These are phyloP conservation scores for Cerioporus squamosus DNA, from an alignment of 1,284 basidiomycete species.

Conservation along the genomic window DNA sequence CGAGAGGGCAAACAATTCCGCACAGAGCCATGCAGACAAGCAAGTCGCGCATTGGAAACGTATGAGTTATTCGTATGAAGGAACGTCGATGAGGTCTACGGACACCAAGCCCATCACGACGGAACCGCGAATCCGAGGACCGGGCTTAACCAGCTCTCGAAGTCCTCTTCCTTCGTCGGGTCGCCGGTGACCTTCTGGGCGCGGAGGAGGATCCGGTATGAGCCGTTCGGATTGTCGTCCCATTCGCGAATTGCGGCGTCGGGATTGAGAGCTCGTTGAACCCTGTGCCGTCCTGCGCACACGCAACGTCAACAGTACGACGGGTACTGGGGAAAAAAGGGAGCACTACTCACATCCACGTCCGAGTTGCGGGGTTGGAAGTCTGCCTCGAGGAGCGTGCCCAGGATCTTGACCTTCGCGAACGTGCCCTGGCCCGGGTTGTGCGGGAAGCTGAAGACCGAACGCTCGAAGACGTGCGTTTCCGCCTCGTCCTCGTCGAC, in stretches of 20 bases:
- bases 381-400: conserved; percentile 41
- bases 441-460: conserved; percentile 28
- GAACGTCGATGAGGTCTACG: too few relatives aligned
- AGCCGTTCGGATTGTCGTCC: conserved; percentile 62
- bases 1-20: too few relatives aligned
- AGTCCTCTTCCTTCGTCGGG: conserved; percentile 54
- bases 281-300: conserved; percentile 35
- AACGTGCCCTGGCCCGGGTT: conserved; percentile 28
- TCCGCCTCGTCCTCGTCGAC: conserved; percentile 6
- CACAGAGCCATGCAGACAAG: too few relatives aligned
- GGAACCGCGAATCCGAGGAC: conserved; percentile 37
- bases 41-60: too few relatives aligned
- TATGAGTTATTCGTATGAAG: too few relatives aligned
- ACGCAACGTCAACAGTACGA: conserved; percentile 11
- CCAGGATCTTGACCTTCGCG: conserved; percentile 44
- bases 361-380: conserved; percentile 44
- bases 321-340: conserved; percentile 9
- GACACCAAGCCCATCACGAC: not conserved
- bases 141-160: conserved; percentile 57
- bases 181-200: conserved; percentile 64
- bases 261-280: conserved; percentile 45
- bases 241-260: conserved; percentile 54
- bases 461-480: conserved; percentile 16
- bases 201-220: conserved; percentile 62
- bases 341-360: conserved; percentile 34